Evolutionary conservation across 108 stramenopile species (phyloP).

Genomic region (Craspedostauros australis): DNA sequence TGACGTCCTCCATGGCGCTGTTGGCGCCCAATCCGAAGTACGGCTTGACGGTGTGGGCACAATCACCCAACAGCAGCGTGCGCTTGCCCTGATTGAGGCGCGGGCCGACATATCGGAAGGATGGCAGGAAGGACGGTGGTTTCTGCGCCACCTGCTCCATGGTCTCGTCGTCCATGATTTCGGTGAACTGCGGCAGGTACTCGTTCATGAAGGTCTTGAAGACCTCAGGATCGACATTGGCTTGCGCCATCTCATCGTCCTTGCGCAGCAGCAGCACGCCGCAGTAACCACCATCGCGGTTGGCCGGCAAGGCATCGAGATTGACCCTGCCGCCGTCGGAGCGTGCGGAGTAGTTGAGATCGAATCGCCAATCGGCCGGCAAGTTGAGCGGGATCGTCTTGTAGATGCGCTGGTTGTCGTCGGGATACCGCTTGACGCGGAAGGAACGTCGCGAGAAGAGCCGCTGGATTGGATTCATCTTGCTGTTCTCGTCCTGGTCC

Average conservation of each 20-base stretch:
- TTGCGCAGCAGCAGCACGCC: conserved; percentile 76
- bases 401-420: conserved; percentile 76
- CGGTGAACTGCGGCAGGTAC: conserved; percentile 70
- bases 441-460: conserved; percentile 43
- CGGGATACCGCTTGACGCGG: conserved; percentile 47
- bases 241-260: conserved; percentile 54
- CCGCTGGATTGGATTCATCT: conserved; percentile 30
- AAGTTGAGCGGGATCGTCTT: conserved; percentile 79
- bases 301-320: conserved; percentile 86
- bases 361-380: conserved; percentile 53
- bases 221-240: conserved; percentile 38
- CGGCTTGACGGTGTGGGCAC: conserved; percentile 87
- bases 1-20: conserved; percentile 89
- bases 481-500: conserved; percentile 34
- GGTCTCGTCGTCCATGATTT: conserved; percentile 56
- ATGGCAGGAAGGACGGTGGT: conserved; percentile 61
- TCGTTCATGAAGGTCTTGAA: conserved; percentile 60
- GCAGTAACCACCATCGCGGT: conserved; percentile 53
- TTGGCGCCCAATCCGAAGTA: conserved; percentile 94
- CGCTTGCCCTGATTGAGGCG: conserved; percentile 62
- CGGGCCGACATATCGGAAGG: conserved; percentile 79
- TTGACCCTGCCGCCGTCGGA: conserved; percentile 53
- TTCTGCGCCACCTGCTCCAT: conserved; percentile 59
- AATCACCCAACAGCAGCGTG: conserved; percentile 74
- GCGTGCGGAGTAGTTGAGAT: conserved; percentile 81